These are phyloP conservation scores for Aquilaria agallochum DNA, from an alignment of 441 rosid species.

Conservation along the genomic window DNA sequence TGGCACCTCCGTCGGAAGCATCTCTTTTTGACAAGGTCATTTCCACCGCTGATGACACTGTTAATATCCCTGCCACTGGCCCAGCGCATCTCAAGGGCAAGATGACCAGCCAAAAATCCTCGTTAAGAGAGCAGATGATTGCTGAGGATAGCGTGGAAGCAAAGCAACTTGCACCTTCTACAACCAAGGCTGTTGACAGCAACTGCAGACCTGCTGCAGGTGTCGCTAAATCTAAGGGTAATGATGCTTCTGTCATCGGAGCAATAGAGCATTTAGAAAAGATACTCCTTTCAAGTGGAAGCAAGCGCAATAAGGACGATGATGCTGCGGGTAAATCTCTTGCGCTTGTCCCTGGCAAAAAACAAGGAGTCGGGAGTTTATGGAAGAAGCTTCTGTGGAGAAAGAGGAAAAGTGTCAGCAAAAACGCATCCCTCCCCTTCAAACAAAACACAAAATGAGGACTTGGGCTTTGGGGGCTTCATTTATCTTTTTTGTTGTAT, in stretches of 20 bases:
- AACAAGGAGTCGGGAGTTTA: slow-evolving; percentile 41
- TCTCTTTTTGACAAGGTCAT: slow-evolving; percentile 43
- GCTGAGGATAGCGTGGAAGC: slow-evolving; percentile 55
- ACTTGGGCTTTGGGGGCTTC: too few relatives aligned
- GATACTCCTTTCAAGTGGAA: slow-evolving; percentile 30
- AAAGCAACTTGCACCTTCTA: slow-evolving; percentile 22
- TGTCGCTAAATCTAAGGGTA: too few relatives aligned
- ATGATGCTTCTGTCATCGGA: slow-evolving; percentile 18
- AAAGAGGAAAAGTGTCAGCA: slow-evolving; percentile 48
- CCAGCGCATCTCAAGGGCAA: slow-evolving; percentile 30
- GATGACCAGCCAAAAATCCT: slow-evolving; percentile 50
- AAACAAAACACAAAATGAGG: background rate
- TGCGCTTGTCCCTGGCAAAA: slow-evolving; percentile 60
- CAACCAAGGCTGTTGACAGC: slow-evolving; percentile 16
- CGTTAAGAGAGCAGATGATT: slow-evolving; percentile 76
- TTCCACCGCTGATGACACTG: slow-evolving; percentile 20
- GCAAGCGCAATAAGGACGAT: slow-evolving; percentile 18
- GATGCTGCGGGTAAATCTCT: slow-evolving; percentile 27
- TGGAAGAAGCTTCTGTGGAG: slow-evolving; percentile 66
- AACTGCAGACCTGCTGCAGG: background rate
- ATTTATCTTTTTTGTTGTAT: slow-evolving; percentile 3
- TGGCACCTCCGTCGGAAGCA: slow-evolving; percentile 62
- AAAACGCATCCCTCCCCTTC: slow-evolving; percentile 35
- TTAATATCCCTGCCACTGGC: slow-evolving; percentile 10
- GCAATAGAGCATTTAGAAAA: slow-evolving; percentile 39